Evolutionary conservation across 768 basidiomycete genomes (phyloP).

Genomic region (Auriscalpium orientale): DNA sequence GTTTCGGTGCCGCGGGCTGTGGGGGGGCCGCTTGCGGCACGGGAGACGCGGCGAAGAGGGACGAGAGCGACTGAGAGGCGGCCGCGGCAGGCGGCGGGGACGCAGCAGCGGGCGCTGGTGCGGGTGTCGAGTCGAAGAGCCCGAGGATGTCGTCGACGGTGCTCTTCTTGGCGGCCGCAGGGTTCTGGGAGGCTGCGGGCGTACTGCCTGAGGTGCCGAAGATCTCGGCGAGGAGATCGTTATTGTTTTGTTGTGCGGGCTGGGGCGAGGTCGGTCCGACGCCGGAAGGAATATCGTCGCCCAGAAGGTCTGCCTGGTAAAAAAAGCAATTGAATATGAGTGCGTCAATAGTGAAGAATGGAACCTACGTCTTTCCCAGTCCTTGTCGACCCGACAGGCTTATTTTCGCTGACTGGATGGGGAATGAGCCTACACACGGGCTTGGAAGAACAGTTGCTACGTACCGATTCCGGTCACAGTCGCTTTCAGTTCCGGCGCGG

Average conservation of each 20-base stretch:
- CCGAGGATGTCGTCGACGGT: constrained; percentile 88
- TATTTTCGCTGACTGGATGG: constrained; percentile 81
- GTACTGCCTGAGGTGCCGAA: constrained; percentile 55
- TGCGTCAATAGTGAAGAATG: background rate
- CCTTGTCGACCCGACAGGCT: constrained; percentile 88
- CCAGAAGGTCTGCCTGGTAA: constrained; percentile 63
- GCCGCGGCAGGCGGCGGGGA: constrained; percentile 27
- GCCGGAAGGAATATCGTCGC: constrained; percentile 51
- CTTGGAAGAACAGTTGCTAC: constrained; percentile 16
- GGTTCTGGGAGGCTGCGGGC: constrained; percentile 26
- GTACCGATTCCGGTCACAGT: constrained; percentile 90
- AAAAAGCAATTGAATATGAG: background rate
- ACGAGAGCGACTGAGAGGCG: constrained; percentile 4
- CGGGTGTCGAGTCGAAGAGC: constrained; percentile 55
- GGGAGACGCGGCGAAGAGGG: constrained; percentile 17
- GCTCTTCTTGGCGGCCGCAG: constrained; percentile 35
- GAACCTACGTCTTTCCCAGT: constrained; percentile 60
- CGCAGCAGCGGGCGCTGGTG: constrained; percentile 28
- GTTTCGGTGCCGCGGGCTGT: constrained; percentile 38
- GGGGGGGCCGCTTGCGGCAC: constrained; percentile 22
- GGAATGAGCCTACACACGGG: background rate
- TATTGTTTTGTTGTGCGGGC: constrained; percentile 49
- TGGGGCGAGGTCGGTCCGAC: constrained; percentile 34
- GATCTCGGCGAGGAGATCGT: constrained; percentile 88
- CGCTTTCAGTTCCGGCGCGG: constrained; percentile 96